Percentiles rank a stretch among this genome's conserved stretches.
Evolutionary conservation across 2,329 filamentous ascomycete species (phyloP).

Genomic region (Shiraia bambusicola): DNA sequence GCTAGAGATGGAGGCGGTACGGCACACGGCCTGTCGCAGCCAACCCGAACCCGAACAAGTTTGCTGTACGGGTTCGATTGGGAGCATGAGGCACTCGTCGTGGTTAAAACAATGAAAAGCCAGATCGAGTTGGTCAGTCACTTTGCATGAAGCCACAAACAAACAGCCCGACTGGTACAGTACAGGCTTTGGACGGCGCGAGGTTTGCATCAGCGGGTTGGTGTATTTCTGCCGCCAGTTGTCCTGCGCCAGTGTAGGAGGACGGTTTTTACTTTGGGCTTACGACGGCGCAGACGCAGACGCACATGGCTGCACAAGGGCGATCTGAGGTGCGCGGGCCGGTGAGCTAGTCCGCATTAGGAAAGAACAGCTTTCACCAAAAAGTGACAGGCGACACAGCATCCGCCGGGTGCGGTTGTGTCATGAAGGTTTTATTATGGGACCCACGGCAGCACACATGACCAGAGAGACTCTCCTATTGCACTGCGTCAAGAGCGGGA

Average conservation of each 20-base stretch:
- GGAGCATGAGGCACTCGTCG: background rate
- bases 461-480: conserved; percentile 13
- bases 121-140: conserved; percentile 8
- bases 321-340: conserved; percentile 33
- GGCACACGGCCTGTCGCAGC: too few species aligned
- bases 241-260: conserved; percentile 1
- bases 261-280: conserved; percentile 12
- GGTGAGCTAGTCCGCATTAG: conserved; percentile 23
- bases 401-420: conserved; percentile 24
- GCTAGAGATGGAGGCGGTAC: background rate
- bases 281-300: conserved; percentile 12
- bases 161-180: conserved; percentile 10
- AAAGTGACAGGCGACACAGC: conserved; percentile 34
- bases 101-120: conserved; percentile 5
- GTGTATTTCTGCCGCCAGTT: background rate
- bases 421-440: conserved; percentile 14
- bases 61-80: background rate
- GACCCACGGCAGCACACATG: conserved; percentile 19
- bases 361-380: conserved; percentile 15
- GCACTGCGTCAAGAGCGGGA: conserved; percentile 8
- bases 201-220: background rate
- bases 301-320: conserved; percentile 18
- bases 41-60: background rate
- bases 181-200: conserved; percentile 6
- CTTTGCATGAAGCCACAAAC: conserved; percentile 16